These are phyloP conservation scores for Suhomyces coccinellae DNA, from an alignment of 1,139 yeast genomes.

Conservation along the genomic window DNA sequence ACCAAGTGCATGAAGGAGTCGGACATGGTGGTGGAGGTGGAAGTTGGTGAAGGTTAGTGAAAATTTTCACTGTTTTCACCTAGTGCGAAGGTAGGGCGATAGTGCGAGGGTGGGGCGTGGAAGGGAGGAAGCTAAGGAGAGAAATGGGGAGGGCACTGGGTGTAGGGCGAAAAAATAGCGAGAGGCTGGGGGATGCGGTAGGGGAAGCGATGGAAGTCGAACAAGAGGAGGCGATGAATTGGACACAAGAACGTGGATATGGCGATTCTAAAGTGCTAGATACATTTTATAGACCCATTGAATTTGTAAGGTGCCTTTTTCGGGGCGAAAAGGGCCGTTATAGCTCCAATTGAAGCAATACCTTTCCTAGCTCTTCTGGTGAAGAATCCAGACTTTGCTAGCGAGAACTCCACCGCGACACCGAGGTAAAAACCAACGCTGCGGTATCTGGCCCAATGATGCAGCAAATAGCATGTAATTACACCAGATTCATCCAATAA, in stretches of 20 bases:
- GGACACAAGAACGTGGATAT: too few species aligned
- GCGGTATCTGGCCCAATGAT: too few species aligned
- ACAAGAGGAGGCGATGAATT: too few species aligned
- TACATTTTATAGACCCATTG: too few species aligned
- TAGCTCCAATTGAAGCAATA: too few species aligned
- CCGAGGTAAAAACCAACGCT: not conserved
- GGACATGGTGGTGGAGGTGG: conserved; percentile 11
- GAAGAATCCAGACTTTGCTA: too few species aligned
- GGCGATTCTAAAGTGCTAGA: too few species aligned
- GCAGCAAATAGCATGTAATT: not conserved
- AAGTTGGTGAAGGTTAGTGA: conserved; percentile 11
- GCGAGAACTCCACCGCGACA: not conserved
- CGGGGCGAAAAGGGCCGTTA: too few species aligned
- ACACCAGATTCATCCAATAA: too few species aligned
- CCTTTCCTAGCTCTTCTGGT: too few species aligned
- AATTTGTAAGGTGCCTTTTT: too few species aligned
- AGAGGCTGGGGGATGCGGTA: not conserved
- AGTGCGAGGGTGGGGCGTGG: not conserved
- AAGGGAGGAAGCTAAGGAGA: not conserved
- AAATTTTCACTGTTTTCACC: conserved; percentile 11
- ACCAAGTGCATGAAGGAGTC: conserved; percentile 53
- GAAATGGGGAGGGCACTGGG: not conserved
- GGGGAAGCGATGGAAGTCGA: too few species aligned
- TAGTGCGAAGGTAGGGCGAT: not conserved
- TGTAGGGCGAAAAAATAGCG: not conserved